A percentile compares a stretch with the other conserved stretches of the same genome.
Evolutionary conservation across 2,329 filamentous ascomycete genomes (phyloP).

Genomic region (Pseudogymnoascus sp.): DNA sequence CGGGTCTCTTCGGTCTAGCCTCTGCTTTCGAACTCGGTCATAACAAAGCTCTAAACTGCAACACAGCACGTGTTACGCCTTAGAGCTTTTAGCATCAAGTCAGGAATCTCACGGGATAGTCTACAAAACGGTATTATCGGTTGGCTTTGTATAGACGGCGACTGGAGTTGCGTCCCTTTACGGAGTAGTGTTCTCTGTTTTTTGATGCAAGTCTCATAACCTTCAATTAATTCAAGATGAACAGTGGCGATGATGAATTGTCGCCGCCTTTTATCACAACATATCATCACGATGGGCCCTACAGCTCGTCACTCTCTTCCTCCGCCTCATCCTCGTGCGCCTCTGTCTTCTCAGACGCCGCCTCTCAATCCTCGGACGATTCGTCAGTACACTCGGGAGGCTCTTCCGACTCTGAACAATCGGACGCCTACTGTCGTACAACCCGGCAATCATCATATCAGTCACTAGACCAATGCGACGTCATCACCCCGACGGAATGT

Average conservation of each 20-base stretch:
- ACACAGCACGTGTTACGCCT: not conserved
- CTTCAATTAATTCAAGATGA: constrained; percentile 45
- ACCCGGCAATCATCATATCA: constrained; percentile 27
- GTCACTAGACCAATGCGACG: constrained; percentile 24
- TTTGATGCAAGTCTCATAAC: constrained; percentile 16
- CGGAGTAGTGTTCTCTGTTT: not conserved
- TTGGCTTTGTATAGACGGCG: constrained; percentile 46
- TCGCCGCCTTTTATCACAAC: constrained; percentile 43
- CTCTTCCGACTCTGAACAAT: constrained; percentile 40
- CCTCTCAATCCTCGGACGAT: constrained; percentile 61
- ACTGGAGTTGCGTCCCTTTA: constrained; percentile 38
- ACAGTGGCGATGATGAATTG: constrained; percentile 43
- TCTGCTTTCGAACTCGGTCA: constrained; percentile 35
- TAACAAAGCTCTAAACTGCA: constrained; percentile 30
- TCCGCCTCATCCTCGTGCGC: constrained; percentile 27
- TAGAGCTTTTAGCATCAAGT: constrained; percentile 29
- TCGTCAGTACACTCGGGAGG: constrained; percentile 55
- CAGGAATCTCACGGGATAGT: constrained; percentile 33
- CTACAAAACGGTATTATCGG: constrained; percentile 37
- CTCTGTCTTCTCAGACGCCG: constrained; percentile 69
- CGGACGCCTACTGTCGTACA: constrained; percentile 35
- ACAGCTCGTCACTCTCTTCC: constrained; percentile 4
- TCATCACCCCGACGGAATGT: constrained; percentile 21
- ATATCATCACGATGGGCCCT: constrained; percentile 38
- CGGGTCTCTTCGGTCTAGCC: constrained; percentile 32